Conservation (phyloP, 345 rosid species). For the Pelargonium nanum region DNA sequence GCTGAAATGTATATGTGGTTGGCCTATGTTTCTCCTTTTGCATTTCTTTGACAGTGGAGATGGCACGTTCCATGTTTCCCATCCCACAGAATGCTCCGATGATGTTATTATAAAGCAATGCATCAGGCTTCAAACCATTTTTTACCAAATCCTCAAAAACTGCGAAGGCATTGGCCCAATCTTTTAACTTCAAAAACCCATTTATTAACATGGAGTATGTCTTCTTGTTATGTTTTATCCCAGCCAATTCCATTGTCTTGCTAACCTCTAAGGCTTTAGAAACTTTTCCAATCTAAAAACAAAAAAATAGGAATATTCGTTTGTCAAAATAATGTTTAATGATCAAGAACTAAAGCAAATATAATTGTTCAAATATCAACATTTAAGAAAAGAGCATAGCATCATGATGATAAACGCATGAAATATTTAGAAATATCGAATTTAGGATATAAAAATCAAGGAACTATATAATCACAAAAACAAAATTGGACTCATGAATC, state of each 20-base stretch:
- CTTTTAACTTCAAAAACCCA: slow-evolving; percentile 82
- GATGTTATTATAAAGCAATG: slow-evolving; percentile 75
- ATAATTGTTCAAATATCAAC: no score
- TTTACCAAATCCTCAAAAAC: slow-evolving; percentile 68
- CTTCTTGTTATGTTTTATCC: slow-evolving; percentile 83
- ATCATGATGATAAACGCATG: no score
- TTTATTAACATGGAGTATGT: slow-evolving; percentile 92
- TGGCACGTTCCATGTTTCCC: slow-evolving; percentile 94
- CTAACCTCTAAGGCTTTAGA: slow-evolving; percentile 76
- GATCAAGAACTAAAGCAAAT: no score
- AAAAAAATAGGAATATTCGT: slow-evolving; percentile 1
- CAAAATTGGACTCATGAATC: no score
- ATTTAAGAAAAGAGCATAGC: no score
- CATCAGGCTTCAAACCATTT: slow-evolving; percentile 81
- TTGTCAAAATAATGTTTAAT: background rate
- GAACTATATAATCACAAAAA: no score
- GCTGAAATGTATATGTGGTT: slow-evolving; percentile 79
- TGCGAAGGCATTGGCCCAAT: slow-evolving; percentile 90
- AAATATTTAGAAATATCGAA: no score
- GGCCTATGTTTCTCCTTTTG: slow-evolving; percentile 74
- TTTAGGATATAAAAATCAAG: no score
- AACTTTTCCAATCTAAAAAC: slow-evolving; percentile 67
- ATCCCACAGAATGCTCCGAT: slow-evolving; percentile 85
- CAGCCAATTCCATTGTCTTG: slow-evolving; percentile 58
- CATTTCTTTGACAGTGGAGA: slow-evolving; percentile 77